Evolutionary conservation across 148 eudicot genomes (phyloP), one percentile per base, ranked within the genome.

Genomic region (Gaultheria prostrata): DNA sequence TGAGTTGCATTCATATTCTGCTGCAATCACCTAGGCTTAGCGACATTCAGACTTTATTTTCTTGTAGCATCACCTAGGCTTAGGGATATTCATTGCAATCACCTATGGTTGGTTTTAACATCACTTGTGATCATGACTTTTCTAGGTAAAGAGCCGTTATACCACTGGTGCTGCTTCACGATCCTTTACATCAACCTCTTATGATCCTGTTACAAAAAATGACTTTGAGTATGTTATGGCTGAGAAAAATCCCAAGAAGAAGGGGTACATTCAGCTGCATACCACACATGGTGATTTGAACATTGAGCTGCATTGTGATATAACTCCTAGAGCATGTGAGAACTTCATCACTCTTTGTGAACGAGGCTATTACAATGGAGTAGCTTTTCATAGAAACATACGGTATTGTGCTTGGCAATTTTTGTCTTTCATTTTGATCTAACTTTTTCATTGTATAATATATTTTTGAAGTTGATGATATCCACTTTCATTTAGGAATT

Each of bases 161-260:
- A 96, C 99, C 35, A 92, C 94, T 84, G 99, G 99, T 87, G 99
- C 99, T 87, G 95, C 98, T 79, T 96, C 99, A 50, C 88, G 99
- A 76, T 96, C 99, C 83, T 96, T 96, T 89, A 96, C 99, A 46
- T 96, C 98, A 43, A 96, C 99, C 72, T 85, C 99, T 70, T 96
- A 83, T 91, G 98, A 93, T 83, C 99, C 99, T 80, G 93, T 93
- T 76, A 96, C 99, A 9, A 84, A 84, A 81, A 96, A 96, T 89
- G 99, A 96, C 14, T 96, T 84, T 84, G 99, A 96, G 81, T 96
- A 96, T 85, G 90, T 94, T 26, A 89, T 92, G 83, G 95, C 92
- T 83, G 99, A 97, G 90, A 97, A 92, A 82, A 96, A 96, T 88
- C 99, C 99, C 45, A 96, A 90, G 92, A 96, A 93, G 88, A 96